Conservation (phyloP, 768 basidiomycete species). For the Filobasidium wieringae region DNA sequence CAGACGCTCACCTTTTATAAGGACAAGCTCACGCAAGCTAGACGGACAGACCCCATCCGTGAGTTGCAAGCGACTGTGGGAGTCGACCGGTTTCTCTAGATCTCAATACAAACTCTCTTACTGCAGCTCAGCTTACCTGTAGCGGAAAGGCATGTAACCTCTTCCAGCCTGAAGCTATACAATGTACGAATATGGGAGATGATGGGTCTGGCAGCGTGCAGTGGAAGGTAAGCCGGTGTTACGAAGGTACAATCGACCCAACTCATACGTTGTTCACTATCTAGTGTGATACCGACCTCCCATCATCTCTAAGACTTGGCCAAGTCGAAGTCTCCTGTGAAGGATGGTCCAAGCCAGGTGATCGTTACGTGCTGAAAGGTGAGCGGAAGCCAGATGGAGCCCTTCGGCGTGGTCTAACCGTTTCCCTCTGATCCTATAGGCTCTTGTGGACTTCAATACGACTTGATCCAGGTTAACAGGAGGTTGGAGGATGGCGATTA, state of each 20-base stretch:
- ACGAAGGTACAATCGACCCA: too few species aligned
- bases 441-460: constrained; percentile 77
- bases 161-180: constrained; percentile 72
- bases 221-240: constrained; percentile 59
- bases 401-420: background rate
- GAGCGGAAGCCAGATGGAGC: constrained; percentile 10
- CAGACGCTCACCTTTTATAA: constrained; percentile 68
- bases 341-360: constrained; percentile 73
- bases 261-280: background rate
- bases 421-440: constrained; percentile 42
- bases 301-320: constrained; percentile 68
- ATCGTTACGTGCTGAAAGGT: constrained; percentile 78
- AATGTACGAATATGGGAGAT: constrained; percentile 70
- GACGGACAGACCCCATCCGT: constrained; percentile 55
- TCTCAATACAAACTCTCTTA: background rate
- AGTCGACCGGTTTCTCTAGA: background rate
- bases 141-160: constrained; percentile 61
- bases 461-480: constrained; percentile 52
- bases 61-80: constrained; percentile 5
- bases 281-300: constrained; percentile 85
- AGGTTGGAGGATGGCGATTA: constrained; percentile 19
- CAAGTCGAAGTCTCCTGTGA: constrained; percentile 78
- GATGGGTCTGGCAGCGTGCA: constrained; percentile 61
- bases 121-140: constrained; percentile 60
- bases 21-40: constrained; percentile 51